Conservation (phyloP, 257 asterid species). For the Nicotiana noctiflora region DNA sequence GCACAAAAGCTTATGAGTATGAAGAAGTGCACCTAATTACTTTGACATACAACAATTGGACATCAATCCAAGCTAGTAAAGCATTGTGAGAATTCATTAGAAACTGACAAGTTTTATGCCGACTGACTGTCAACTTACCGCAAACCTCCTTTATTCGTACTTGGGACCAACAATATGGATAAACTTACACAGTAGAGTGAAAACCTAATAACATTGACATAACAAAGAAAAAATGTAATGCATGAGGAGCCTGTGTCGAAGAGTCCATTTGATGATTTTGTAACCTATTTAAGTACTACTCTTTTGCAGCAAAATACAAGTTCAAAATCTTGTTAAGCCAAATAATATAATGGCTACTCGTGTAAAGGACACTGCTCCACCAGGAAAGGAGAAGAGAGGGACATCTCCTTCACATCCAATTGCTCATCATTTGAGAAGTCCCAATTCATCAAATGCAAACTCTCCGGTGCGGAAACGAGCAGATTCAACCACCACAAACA, state of each 20-base stretch:
- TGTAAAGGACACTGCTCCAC: constrained; percentile 25
- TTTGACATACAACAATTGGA: background rate
- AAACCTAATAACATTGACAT: background rate
- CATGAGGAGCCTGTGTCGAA: background rate
- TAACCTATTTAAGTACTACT: background rate
- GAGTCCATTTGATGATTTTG: background rate
- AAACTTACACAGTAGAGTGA: background rate
- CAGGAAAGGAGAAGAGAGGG: constrained; percentile 49
- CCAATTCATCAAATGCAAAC: constrained; percentile 19
- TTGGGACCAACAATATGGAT: background rate
- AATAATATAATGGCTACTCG: constrained; percentile 44
- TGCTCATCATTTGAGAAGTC: constrained; percentile 14
- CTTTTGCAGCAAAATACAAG: constrained; percentile 5
- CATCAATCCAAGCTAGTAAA: background rate
- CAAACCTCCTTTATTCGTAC: background rate
- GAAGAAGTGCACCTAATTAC: background rate
- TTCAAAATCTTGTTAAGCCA: background rate
- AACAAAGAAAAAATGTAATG: background rate
- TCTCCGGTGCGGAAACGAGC: constrained; percentile 20
- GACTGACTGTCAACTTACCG: background rate
- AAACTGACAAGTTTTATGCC: background rate
- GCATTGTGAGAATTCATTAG: background rate
- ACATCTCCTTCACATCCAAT: constrained; percentile 32
- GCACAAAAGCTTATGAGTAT: background rate
- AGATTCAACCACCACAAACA: constrained; percentile 23